phyloP scores from a whole-genome alignment of 441 rosid species.

The Bocquillonia castaneifolia region DNA sequence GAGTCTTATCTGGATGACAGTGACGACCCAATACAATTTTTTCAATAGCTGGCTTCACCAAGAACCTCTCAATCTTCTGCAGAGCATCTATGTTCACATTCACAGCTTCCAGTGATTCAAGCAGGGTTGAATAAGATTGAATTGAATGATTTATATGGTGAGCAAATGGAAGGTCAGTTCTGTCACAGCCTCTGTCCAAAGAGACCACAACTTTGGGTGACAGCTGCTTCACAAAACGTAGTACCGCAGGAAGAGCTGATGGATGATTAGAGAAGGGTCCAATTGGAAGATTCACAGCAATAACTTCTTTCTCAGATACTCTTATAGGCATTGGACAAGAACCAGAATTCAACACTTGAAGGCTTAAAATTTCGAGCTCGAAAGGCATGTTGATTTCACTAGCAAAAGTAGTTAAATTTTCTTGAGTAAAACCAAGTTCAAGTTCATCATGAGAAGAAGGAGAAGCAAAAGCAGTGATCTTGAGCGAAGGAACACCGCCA shows the following conservation, averaged over 20 bases:
- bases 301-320: conserved; percentile 40
- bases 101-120: conserved; percentile 61
- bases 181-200: conserved; percentile 47
- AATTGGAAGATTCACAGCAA: conserved; percentile 58
- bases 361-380: conserved; percentile 63
- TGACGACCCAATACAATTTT: conserved; percentile 43
- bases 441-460: conserved; percentile 49
- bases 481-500: conserved; percentile 46
- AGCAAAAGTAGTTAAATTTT: conserved; percentile 53
- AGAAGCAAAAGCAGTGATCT: conserved; percentile 62
- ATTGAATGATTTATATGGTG: conserved; percentile 48
- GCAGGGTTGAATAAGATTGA: conserved; percentile 41
- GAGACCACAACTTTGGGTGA: conserved; percentile 60
- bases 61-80: conserved; percentile 57
- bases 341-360: conserved; percentile 47
- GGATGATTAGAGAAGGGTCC: conserved; percentile 44
- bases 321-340: conserved; percentile 31
- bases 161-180: conserved; percentile 51
- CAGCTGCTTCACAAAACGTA: conserved; percentile 53
- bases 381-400: conserved; percentile 44
- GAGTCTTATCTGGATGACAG: conserved; percentile 36
- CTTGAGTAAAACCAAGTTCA: too few relatives aligned
- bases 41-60: conserved; percentile 54
- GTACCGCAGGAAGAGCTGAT: conserved; percentile 38
- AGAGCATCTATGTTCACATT: conserved; percentile 38